phyloP scores from a whole-genome alignment of 306 rosid species.

The Quercus bicolor region DNA sequence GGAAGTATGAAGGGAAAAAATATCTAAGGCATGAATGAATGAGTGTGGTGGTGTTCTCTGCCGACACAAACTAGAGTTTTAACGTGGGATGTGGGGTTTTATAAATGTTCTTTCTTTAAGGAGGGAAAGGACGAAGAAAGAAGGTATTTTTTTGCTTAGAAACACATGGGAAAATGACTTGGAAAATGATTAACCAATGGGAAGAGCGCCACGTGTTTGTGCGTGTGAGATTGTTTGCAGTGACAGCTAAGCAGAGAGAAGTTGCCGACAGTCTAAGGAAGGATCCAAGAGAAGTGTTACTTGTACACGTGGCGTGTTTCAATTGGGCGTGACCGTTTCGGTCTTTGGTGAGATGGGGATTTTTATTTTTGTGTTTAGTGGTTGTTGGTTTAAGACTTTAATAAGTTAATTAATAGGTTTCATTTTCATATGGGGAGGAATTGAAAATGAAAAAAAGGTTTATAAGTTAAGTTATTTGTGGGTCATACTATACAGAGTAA shows the following conservation, averaged over 20 bases:
- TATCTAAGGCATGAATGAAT: constrained; percentile 2
- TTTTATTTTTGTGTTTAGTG: not conserved
- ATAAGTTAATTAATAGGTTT: not conserved
- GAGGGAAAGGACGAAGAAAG: too few species aligned
- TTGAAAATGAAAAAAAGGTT: constrained; percentile 1
- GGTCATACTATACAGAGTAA: not conserved
- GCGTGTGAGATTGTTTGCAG: constrained; percentile 24
- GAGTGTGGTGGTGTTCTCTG: constrained; percentile 19
- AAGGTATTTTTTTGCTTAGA: not conserved
- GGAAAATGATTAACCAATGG: constrained; percentile 26
- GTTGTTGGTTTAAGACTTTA: not conserved
- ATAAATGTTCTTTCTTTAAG: constrained; percentile 4
- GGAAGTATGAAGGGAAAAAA: constrained; percentile 18
- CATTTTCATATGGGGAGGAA: constrained; percentile 32
- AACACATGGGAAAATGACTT: not conserved
- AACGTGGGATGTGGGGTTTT: constrained; percentile 3
- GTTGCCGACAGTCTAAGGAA: constrained; percentile 61
- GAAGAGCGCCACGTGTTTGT: constrained; percentile 27
- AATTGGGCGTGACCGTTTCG: not conserved
- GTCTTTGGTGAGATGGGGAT: not conserved
- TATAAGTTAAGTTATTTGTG: constrained; percentile 10
- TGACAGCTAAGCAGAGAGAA: constrained; percentile 59
- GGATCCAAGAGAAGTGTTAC: not conserved
- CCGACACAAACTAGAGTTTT: constrained; percentile 44
- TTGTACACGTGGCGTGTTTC: constrained; percentile 9